Percentiles rank a stretch among this genome's conserved stretches.
Evolutionary conservation across 1,139 yeast species (phyloP).

Genomic region (Candida neerlandica): DNA sequence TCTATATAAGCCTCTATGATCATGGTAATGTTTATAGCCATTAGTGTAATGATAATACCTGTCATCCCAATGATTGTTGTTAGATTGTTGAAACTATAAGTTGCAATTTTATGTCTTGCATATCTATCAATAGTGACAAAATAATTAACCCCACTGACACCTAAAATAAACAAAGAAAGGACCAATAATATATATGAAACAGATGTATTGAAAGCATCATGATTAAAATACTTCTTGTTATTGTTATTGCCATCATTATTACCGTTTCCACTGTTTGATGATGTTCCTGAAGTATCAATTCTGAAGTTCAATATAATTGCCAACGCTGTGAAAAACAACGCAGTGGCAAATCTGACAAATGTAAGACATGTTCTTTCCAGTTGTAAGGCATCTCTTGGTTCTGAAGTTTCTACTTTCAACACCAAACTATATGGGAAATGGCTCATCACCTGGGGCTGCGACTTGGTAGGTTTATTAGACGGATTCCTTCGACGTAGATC

Average conservation of each 20-base stretch:
- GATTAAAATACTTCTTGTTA: slow-evolving; percentile 12
- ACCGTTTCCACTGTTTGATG: neutral
- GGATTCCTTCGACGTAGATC: slow-evolving; percentile 5
- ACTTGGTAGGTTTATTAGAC: neutral
- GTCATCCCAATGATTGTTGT: slow-evolving; percentile 43
- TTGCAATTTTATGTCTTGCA: slow-evolving; percentile 44
- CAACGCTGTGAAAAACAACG: slow-evolving; percentile 53
- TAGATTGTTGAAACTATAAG: slow-evolving; percentile 40
- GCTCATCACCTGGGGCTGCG: slow-evolving; percentile 2
- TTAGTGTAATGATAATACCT: slow-evolving; percentile 39
- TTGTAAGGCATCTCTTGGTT: slow-evolving; percentile 65
- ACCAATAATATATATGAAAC: slow-evolving; percentile 43
- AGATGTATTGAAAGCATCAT: slow-evolving; percentile 30
- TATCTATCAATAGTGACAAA: slow-evolving; percentile 49
- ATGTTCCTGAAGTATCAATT: slow-evolving; percentile 33
- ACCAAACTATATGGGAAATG: slow-evolving; percentile 28
- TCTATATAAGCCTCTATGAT: slow-evolving; percentile 38
- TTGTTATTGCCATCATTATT: slow-evolving; percentile 11
- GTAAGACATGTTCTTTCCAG: slow-evolving; percentile 60
- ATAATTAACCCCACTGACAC: slow-evolving; percentile 48
- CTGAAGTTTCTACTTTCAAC: slow-evolving; percentile 49
- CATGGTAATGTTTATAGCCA: slow-evolving; percentile 47
- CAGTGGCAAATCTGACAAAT: slow-evolving; percentile 53
- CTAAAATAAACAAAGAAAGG: slow-evolving; percentile 43
- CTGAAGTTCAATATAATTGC: slow-evolving; percentile 55